A percentile compares a stretch with the other conserved stretches of the same genome.
phyloP scores from a whole-genome alignment of 192 early-diverging fungal species.

The Obelidium mucronatum region DNA sequence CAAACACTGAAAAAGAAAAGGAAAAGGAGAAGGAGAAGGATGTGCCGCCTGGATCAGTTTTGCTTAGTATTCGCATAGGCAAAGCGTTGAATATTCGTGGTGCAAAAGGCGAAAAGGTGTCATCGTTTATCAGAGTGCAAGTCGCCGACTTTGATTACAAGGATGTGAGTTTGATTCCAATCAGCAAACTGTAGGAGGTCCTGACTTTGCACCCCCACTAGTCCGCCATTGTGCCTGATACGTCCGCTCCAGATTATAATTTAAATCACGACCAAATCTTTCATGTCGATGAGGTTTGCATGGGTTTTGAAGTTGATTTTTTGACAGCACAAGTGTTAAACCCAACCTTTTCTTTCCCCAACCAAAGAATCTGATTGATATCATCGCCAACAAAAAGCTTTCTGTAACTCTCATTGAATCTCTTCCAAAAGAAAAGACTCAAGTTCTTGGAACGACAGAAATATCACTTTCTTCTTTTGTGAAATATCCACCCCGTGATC shows the following conservation, averaged over 20 bases:
- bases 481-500: conserved; percentile 52
- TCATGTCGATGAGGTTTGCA: conserved; percentile 61
- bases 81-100: conserved; percentile 55
- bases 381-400: conserved; percentile 60
- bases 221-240: conserved; percentile 59
- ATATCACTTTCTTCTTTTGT: conserved; percentile 52
- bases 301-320: neutral
- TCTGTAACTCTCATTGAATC: conserved; percentile 61
- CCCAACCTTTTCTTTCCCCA: too few relatives aligned
- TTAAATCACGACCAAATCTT: conserved; percentile 53
- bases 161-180: conserved; percentile 42
- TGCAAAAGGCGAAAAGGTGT: conserved; percentile 60
- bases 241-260: conserved; percentile 58
- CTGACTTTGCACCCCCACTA: conserved; percentile 3
- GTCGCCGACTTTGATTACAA: conserved; percentile 66
- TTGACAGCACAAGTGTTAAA: neutral
- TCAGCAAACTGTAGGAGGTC: neutral
- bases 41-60: conserved; percentile 3
- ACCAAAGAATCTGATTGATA: conserved; percentile 59
- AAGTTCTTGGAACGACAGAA: conserved; percentile 58
- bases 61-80: conserved; percentile 50
- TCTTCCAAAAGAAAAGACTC: conserved; percentile 69
- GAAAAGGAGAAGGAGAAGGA: neutral
- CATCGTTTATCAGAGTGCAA: conserved; percentile 61
- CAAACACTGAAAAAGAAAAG: neutral